Conservation (phyloP, 352 stramenopile species). For the Globisporangium irregulare region DNA sequence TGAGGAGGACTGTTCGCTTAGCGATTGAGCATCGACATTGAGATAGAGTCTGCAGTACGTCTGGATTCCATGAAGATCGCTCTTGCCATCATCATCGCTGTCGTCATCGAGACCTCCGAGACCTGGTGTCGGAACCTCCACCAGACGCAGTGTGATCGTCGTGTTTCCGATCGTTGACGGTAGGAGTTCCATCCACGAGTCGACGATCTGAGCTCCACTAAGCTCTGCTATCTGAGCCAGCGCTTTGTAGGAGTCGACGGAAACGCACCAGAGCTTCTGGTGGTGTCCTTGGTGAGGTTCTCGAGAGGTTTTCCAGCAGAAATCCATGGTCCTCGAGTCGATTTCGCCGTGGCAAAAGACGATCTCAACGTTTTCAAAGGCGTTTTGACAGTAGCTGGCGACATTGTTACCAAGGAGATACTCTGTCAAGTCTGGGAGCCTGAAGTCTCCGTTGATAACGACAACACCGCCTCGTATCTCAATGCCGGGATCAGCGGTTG, state of each 20-base stretch:
- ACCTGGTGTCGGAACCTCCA: constrained; percentile 2
- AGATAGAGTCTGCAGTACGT: neutral
- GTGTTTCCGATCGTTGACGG: neutral
- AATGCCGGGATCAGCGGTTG: no score
- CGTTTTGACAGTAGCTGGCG: neutral
- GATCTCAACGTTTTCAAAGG: neutral
- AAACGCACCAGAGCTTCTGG: neutral
- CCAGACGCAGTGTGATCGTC: constrained; percentile 1
- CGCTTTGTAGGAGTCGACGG: constrained; percentile 5
- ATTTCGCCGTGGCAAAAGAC: constrained; percentile 15
- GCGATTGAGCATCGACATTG: neutral
- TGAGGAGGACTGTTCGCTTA: neutral
- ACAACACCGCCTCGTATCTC: constrained; percentile 2
- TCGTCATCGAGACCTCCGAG: neutral
- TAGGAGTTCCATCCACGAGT: constrained; percentile 17
- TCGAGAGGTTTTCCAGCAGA: neutral
- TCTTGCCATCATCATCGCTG: constrained; percentile 1
- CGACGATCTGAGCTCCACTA: constrained; percentile 11
- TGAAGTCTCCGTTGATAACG: constrained; percentile 11
- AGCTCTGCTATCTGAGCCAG: constrained; percentile 8
- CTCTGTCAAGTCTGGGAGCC: neutral
- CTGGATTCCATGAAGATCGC: neutral
- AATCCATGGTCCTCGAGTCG: constrained; percentile 10
- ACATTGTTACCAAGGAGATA: neutral
- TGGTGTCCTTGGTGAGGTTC: neutral